Percentiles rank a stretch among this genome's conserved stretches.
phyloP scores from a whole-genome alignment of 2,329 filamentous ascomycete genomes.

The Tolypocladium amazonense region DNA sequence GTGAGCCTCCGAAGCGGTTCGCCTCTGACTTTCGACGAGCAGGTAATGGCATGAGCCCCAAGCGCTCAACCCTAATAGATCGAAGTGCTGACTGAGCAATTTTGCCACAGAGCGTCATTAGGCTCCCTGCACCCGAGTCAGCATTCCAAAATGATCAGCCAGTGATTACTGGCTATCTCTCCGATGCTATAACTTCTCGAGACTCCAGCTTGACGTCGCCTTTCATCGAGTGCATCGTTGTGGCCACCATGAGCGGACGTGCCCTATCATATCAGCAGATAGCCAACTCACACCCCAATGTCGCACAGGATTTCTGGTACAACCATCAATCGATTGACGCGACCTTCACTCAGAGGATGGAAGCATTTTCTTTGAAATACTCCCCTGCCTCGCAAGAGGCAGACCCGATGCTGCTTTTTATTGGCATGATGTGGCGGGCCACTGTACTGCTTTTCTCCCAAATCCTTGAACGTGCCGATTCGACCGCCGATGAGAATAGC shows the following conservation, averaged over 20 bases:
- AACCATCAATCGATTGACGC: background rate
- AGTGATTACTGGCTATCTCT: constrained; percentile 13
- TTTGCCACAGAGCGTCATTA: constrained; percentile 17
- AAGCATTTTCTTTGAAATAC: background rate
- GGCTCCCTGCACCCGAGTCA: constrained; percentile 22
- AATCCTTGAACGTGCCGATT: background rate
- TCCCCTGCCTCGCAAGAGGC: background rate
- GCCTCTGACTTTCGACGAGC: constrained; percentile 20
- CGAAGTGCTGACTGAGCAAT: background rate
- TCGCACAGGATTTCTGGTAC: background rate
- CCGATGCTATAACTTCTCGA: constrained; percentile 16
- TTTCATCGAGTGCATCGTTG: constrained; percentile 20
- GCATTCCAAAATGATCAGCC: constrained; percentile 23
- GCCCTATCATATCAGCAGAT: background rate
- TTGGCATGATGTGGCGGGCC: background rate
- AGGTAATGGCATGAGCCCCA: constrained; percentile 4
- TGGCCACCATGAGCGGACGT: constrained; percentile 14
- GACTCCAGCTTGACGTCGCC: constrained; percentile 14
- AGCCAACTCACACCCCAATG: background rate
- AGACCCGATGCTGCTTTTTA: background rate
- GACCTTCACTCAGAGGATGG: background rate
- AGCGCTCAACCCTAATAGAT: background rate
- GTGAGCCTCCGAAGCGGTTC: constrained; percentile 18
- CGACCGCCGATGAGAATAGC: background rate
- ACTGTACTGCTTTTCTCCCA: background rate